Base-by-base conservation (phyloP, 192 early-diverging fungal genomes). In the Gaertneriomyces sp. region DNA sequence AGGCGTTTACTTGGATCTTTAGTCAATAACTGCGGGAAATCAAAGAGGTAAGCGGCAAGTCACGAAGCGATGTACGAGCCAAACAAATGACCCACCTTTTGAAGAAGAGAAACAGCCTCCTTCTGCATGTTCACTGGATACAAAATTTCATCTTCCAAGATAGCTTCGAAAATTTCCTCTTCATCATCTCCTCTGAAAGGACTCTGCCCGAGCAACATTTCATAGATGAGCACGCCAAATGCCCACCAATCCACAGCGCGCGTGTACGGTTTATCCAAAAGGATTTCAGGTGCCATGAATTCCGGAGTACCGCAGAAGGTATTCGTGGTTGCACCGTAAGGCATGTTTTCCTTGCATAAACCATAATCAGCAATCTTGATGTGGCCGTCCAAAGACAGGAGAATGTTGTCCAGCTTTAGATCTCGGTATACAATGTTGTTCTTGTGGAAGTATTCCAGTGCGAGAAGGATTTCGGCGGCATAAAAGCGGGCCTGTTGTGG, bases 161-260 rank as follows among this genome's bases (percentile, higher is more conserved):
- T 99, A 4, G 95, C 91, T 62, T 95, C 92, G 76, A 96, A 99
- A 61, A 97, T 99, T 79, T 97, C 93, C 64, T 98, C 94, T 73
- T 98, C 96, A 67, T 95, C 91, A 38, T 94, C 92, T 46, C 97
- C 94, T 47, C 86, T 79, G 83, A 99, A 99, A 50, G 95, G 95
- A 7, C 90, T 89, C 64, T 93, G 88, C 33, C 84, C 82, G n/a
- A 85, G 62, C 39, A 85, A 58, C 84, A 86, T 86, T 60, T 86
- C 83, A 60, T 86, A 86, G 51, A 85, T 81, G 33, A 86, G 67
- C 6, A 86, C 83, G 17, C 84, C 84, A 59, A 83, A 92, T 3
- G 96, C 93, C 96, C 96, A 98, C 96, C 96, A 98, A 76, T 98
- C 96, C 2, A 96, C 95, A 4, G 96, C 93, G n/a, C 91, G 85